Evolutionary conservation across 352 stramenopile species (phyloP).

Genomic region (Phytopythium vexans): DNA sequence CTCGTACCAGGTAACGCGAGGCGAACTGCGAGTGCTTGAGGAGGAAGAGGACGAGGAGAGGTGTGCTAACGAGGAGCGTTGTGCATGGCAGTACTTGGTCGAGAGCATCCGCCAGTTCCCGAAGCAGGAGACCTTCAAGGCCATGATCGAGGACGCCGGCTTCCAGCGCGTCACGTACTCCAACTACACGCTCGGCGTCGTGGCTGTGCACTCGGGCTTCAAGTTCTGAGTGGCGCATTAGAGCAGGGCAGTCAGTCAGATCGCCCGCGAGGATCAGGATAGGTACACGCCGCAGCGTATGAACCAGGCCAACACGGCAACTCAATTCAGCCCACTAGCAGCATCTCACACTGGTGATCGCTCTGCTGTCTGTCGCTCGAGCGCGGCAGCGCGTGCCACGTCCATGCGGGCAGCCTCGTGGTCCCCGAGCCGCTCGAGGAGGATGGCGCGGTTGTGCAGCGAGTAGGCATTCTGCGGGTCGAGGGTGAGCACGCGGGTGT

Average conservation of each 20-base stretch:
- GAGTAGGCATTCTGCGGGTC: slow-evolving; percentile 79
- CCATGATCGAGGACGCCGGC: slow-evolving; percentile 93
- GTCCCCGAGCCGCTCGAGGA: slow-evolving; percentile 70
- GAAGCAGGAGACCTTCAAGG: slow-evolving; percentile 94
- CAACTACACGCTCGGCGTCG: slow-evolving; percentile 97
- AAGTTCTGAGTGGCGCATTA: slow-evolving; percentile 67
- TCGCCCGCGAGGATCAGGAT: not conserved
- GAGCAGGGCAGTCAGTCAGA: not conserved
- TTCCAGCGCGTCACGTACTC: slow-evolving; percentile 93
- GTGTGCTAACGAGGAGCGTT: not conserved
- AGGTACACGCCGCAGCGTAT: not conserved
- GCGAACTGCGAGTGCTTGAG: not conserved
- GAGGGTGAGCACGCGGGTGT: slow-evolving; percentile 64
- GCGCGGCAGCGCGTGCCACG: slow-evolving; percentile 21
- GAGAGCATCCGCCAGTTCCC: slow-evolving; percentile 99
- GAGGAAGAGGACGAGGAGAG: no score
- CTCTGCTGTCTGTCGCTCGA: slow-evolving; percentile 1
- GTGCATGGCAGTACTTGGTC: slow-evolving; percentile 91
- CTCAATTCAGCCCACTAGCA: not conserved
- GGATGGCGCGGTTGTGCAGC: slow-evolving; percentile 82
- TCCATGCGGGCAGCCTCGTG: slow-evolving; percentile 29
- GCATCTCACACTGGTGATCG: not conserved
- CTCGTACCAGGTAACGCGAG: slow-evolving; percentile 90
- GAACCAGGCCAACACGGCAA: not conserved
- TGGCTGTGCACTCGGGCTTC: slow-evolving; percentile 97